A percentile compares a stretch with the other conserved stretches of the same genome.
These are phyloP conservation scores for Tetraselmis chui DNA, from an alignment of 139 green algal species.

Conservation along the genomic window DNA sequence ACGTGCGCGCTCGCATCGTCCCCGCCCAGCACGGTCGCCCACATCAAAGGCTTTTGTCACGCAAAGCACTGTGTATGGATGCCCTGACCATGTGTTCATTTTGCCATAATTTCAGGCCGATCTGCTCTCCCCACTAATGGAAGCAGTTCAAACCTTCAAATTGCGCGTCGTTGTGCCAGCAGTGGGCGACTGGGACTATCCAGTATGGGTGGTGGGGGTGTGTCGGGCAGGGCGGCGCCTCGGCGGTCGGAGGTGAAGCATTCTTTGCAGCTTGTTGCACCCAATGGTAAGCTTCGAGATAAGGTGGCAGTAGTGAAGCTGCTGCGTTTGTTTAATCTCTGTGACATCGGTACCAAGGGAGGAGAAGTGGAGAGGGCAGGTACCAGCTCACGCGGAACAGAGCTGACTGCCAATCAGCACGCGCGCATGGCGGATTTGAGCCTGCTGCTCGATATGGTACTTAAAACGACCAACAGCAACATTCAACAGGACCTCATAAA, in stretches of 20 bases:
- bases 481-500: slow-evolving; percentile 50
- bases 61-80: too few relatives aligned
- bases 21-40: too few relatives aligned
- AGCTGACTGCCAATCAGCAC: slow-evolving; percentile 56
- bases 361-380: neutral
- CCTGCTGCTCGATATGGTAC: slow-evolving; percentile 77
- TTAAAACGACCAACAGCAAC: slow-evolving; percentile 47
- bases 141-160: neutral
- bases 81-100: neutral
- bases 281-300: neutral
- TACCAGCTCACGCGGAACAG: slow-evolving; percentile 16
- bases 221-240: neutral
- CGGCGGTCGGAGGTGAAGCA: neutral
- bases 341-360: slow-evolving; percentile 48
- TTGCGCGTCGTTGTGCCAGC: neutral
- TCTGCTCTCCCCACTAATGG: neutral
- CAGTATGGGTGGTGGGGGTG: neutral
- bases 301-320: slow-evolving; percentile 5
- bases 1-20: neutral
- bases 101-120: neutral
- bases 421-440: slow-evolving; percentile 78
- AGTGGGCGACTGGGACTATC: neutral
- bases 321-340: slow-evolving; percentile 88
- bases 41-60: too few relatives aligned
- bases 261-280: neutral